phyloP scores from a whole-genome alignment of 1,284 basidiomycete species.

The Peniophora sp. region DNA sequence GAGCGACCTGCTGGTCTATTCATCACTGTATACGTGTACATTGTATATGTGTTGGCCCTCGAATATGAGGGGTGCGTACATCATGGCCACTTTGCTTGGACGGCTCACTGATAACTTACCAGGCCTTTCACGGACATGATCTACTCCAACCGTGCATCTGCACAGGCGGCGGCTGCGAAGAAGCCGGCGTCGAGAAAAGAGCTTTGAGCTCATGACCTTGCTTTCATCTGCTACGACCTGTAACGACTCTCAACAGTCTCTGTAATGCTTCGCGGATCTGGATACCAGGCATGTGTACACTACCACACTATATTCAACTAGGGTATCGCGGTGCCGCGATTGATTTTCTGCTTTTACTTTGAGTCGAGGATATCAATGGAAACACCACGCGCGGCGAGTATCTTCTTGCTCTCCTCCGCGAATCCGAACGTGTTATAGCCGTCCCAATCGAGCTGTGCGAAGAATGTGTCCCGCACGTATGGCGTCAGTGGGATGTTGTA shows the following conservation, averaged over 20 bases:
- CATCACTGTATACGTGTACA: conserved; percentile 71
- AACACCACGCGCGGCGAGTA: not conserved
- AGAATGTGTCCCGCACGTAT: not conserved
- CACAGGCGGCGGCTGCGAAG: conserved; percentile 17
- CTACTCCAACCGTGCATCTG: conserved; percentile 49
- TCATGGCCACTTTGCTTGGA: conserved; percentile 6
- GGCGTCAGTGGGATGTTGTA: not conserved
- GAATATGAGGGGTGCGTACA: conserved; percentile 71
- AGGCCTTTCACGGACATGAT: conserved; percentile 83
- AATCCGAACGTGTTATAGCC: not conserved
- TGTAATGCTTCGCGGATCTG: not conserved
- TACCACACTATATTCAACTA: conserved; percentile 5
- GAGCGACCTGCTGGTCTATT: conserved; percentile 76
- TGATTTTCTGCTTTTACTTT: not conserved
- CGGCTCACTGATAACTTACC: not conserved
- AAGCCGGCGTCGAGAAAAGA: conserved; percentile 23
- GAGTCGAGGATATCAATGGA: not conserved
- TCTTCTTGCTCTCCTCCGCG: not conserved
- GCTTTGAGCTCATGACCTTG: not conserved
- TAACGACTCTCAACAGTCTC: conserved; percentile 7
- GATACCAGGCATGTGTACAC: not conserved
- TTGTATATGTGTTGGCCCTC: conserved; percentile 80
- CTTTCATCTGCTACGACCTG: conserved; percentile 1
- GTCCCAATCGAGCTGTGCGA: not conserved
- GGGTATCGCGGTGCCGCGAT: not conserved